phyloP scores from a whole-genome alignment of 441 rosid species.

The Corymbia calophylla region DNA sequence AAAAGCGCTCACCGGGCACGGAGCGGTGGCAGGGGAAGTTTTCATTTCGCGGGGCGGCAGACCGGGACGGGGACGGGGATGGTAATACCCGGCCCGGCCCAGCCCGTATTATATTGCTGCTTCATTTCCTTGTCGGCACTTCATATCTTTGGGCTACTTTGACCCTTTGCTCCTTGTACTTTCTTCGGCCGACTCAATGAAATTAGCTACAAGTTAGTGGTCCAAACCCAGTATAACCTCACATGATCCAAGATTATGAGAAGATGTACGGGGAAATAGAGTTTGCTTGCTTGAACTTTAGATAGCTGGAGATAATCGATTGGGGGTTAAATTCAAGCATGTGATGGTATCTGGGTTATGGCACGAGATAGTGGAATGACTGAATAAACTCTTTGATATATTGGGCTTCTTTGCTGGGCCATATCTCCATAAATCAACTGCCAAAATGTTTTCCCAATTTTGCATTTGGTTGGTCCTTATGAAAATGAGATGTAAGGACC shows the following conservation, averaged over 20 bases:
- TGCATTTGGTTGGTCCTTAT: not conserved
- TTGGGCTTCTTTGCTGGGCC: not conserved
- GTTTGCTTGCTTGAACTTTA: not conserved
- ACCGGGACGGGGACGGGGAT: not conserved
- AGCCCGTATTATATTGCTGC: not conserved
- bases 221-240: not conserved
- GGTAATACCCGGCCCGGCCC: not conserved
- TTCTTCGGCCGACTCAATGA: not conserved
- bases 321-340: not conserved
- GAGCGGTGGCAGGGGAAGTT: too few species aligned
- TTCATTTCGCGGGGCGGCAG: not conserved
- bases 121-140: not conserved
- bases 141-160: not conserved
- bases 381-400: not conserved
- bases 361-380: not conserved
- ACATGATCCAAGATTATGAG: not conserved
- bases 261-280: not conserved
- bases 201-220: not conserved
- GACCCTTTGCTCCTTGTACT: fast-evolving
- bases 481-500: not conserved
- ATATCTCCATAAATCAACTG: not conserved
- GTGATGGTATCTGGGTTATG: too few species aligned
- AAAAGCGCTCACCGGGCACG: not conserved
- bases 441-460: not conserved
- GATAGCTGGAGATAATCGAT: not conserved